These are phyloP conservation scores for Neoascochyta sp. DNA, from an alignment of 2,329 filamentous ascomycete species.

Conservation along the genomic window DNA sequence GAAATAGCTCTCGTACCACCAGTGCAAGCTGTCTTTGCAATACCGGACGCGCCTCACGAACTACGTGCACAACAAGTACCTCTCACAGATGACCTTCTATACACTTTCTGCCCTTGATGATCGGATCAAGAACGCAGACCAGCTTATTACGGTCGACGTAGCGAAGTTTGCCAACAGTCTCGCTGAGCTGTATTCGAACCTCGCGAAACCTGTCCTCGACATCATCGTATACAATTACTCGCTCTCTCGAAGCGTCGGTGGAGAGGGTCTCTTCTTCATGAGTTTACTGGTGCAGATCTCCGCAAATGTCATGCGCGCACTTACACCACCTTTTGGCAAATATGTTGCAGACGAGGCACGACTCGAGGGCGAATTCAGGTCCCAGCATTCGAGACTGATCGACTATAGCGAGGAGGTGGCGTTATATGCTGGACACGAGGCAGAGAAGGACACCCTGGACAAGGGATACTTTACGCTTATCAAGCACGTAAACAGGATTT, in stretches of 20 bases:
- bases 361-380: conserved; percentile 92
- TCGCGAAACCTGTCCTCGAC: conserved; percentile 90
- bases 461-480: conserved; percentile 99
- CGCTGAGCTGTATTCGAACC: conserved; percentile 91
- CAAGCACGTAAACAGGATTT: conserved; percentile 96
- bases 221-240: conserved; percentile 98
- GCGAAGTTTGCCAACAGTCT: conserved; percentile 94
- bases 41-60: conserved; percentile 94
- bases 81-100: conserved; percentile 98
- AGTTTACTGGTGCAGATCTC: conserved; percentile 88
- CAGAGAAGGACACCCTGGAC: conserved; percentile 92
- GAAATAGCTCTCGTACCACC: conserved; percentile 90
- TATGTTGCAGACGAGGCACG: conserved; percentile 95
- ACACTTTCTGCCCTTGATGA: conserved; percentile 93
- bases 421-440: conserved; percentile 84
- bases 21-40: conserved; percentile 87
- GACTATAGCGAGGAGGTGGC: conserved; percentile 96
- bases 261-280: conserved; percentile 95
- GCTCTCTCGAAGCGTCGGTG: conserved; percentile 89
- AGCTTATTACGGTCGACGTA: conserved; percentile 94
- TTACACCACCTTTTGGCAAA: conserved; percentile 95
- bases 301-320: conserved; percentile 84
- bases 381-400: conserved; percentile 89
- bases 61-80: conserved; percentile 89
- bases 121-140: conserved; percentile 96